Conservation (phyloP, 495 filamentous ascomycete genomes). For the Penicillium paradoxum region DNA sequence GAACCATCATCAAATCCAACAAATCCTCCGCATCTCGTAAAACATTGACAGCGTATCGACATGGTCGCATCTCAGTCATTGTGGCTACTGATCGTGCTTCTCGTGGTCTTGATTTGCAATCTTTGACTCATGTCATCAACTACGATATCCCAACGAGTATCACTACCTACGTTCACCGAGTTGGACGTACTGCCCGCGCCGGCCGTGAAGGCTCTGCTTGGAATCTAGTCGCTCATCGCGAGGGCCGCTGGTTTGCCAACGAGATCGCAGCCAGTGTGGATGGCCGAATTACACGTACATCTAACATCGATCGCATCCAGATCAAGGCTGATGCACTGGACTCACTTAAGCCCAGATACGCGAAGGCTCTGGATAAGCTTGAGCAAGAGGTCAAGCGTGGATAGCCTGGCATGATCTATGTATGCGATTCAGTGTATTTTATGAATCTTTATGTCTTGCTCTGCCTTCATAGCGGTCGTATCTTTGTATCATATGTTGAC, state of each 20-base stretch:
- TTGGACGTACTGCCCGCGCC: conserved; percentile 85
- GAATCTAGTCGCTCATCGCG: conserved; percentile 71
- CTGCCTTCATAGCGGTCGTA: conserved; percentile 5
- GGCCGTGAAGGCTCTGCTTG: conserved; percentile 72
- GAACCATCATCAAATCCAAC: conserved; percentile 70
- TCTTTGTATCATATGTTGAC: conserved; percentile 2
- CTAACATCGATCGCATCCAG: conserved; percentile 41
- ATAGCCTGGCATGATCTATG: background rate
- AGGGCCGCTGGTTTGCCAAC: conserved; percentile 84
- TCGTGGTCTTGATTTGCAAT: conserved; percentile 81
- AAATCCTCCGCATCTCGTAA: conserved; percentile 59
- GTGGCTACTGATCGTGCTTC: conserved; percentile 90
- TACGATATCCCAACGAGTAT: conserved; percentile 84
- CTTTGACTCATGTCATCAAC: conserved; percentile 81
- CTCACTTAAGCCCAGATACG: conserved; percentile 54
- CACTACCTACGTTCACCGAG: conserved; percentile 84
- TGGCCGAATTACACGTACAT: conserved; percentile 41
- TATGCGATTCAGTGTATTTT: conserved; percentile 1
- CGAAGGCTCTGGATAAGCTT: conserved; percentile 49
- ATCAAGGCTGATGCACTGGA: conserved; percentile 36
- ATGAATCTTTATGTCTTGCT: conserved; percentile 1
- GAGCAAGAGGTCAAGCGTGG: conserved; percentile 38
- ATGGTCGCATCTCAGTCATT: conserved; percentile 63
- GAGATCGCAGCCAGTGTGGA: conserved; percentile 54
- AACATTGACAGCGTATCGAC: conserved; percentile 57